These are phyloP conservation scores for Cordyceps javanica DNA, from an alignment of 2,329 filamentous ascomycete species.

Conservation along the genomic window DNA sequence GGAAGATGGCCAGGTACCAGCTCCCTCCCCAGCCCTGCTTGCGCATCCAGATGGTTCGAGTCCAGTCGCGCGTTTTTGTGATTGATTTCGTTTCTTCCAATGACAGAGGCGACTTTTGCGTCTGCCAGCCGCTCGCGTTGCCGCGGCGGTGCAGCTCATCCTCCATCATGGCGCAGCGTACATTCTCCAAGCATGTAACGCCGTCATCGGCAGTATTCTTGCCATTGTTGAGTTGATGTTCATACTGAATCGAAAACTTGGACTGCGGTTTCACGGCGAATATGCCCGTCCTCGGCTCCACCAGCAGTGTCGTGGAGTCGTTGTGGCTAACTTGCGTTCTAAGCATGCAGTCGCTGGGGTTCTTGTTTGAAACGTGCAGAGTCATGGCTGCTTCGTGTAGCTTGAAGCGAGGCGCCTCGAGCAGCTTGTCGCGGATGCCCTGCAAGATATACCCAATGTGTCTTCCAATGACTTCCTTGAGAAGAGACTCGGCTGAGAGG, in stretches of 20 bases:
- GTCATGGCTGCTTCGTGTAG: slow-evolving; percentile 52
- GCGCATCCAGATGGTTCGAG: slow-evolving; percentile 62
- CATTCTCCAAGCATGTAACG: slow-evolving; percentile 49
- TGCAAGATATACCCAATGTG: slow-evolving; percentile 68
- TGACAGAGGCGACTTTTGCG: slow-evolving; percentile 41
- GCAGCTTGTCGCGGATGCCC: slow-evolving; percentile 57
- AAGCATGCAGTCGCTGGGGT: slow-evolving; percentile 63
- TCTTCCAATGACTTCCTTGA: slow-evolving; percentile 67
- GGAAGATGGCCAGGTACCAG: slow-evolving; percentile 67
- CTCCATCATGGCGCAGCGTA: slow-evolving; percentile 56
- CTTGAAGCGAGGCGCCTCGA: slow-evolving; percentile 54
- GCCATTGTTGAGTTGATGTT: slow-evolving; percentile 58
- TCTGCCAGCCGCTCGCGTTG: slow-evolving; percentile 59
- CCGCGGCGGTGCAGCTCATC: slow-evolving; percentile 57
- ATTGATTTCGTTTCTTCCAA: slow-evolving; percentile 52
- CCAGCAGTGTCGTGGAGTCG: slow-evolving; percentile 52
- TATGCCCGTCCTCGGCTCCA: slow-evolving; percentile 75
- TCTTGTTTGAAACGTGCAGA: slow-evolving; percentile 50
- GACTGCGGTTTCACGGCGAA: slow-evolving; percentile 65
- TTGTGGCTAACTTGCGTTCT: slow-evolving; percentile 63
- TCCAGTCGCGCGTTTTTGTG: slow-evolving; percentile 56
- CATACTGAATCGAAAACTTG: slow-evolving; percentile 48
- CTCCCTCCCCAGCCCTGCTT: slow-evolving; percentile 63
- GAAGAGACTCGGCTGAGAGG: slow-evolving; percentile 67
- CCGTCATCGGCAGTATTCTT: slow-evolving; percentile 53